Conservation (phyloP, 371 early-diverging fungal species). For the Fennellomyces sp. region DNA sequence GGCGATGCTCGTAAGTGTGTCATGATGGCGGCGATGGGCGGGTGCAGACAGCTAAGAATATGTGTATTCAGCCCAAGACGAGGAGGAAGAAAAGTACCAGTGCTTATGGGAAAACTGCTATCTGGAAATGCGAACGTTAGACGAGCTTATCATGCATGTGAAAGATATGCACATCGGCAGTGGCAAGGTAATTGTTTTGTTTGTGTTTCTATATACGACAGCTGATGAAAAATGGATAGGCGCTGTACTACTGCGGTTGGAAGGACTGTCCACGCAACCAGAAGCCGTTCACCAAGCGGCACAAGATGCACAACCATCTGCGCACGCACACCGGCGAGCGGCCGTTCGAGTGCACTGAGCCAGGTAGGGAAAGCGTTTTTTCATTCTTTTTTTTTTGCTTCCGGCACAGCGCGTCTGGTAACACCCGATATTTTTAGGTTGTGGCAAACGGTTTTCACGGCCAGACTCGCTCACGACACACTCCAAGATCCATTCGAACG, state of each 20-base stretch:
- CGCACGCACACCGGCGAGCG: constrained; percentile 90
- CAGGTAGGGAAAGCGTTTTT: constrained; percentile 11
- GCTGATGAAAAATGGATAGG: constrained; percentile 19
- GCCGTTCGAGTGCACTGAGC: constrained; percentile 56
- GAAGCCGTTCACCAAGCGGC: constrained; percentile 86
- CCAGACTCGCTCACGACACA: constrained; percentile 92
- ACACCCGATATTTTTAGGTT: constrained; percentile 36
- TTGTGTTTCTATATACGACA: background rate
- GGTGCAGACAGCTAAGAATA: background rate
- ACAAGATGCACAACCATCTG: constrained; percentile 88
- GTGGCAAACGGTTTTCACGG: constrained; percentile 85
- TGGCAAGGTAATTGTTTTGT: constrained; percentile 22
- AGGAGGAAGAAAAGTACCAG: constrained; percentile 15
- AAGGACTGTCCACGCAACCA: constrained; percentile 73
- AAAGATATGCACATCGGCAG: constrained; percentile 28
- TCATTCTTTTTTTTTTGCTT: background rate
- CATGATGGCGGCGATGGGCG: no score
- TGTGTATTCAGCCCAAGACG: constrained; percentile 3
- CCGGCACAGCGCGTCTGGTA: background rate
- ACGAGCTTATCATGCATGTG: constrained; percentile 24
- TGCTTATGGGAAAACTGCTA: constrained; percentile 23
- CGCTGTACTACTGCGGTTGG: constrained; percentile 84
- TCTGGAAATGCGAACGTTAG: constrained; percentile 12
- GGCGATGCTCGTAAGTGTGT: background rate
- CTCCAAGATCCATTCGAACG: constrained; percentile 84